phyloP scores from a whole-genome alignment of 805 yeast species.

The Saccharomycopsis schoenii region DNA sequence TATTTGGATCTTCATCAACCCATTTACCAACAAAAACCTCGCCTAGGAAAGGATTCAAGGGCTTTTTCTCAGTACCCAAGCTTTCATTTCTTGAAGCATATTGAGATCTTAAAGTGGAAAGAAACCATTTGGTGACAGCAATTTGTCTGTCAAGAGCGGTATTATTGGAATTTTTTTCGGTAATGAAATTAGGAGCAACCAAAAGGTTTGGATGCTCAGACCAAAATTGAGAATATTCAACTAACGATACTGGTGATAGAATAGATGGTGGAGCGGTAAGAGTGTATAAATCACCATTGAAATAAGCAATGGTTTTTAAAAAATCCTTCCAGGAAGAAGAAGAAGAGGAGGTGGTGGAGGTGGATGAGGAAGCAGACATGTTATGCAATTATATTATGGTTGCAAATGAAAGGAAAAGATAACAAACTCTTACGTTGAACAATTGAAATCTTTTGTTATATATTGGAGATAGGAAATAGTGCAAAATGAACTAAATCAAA shows the following conservation, averaged over 20 bases:
- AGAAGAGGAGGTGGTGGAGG: background rate
- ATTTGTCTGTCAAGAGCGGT: slow-evolving; percentile 58
- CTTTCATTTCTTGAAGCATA: slow-evolving; percentile 87
- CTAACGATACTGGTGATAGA: slow-evolving; percentile 77
- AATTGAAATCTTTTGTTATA: background rate
- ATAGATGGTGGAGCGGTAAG: slow-evolving; percentile 97
- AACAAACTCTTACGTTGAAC: background rate
- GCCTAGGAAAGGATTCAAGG: slow-evolving; percentile 92
- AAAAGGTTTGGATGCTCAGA: slow-evolving; percentile 83
- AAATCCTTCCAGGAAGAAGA: slow-evolving; percentile 82
- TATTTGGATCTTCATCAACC: slow-evolving; percentile 45
- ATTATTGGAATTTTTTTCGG: slow-evolving; percentile 28
- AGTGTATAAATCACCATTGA: slow-evolving; percentile 87
- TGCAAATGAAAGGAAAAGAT: no score
- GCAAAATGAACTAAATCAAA: no score
- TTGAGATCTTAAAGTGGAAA: slow-evolving; percentile 85
- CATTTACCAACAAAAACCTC: slow-evolving; percentile 90
- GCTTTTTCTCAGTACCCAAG: slow-evolving; percentile 94
- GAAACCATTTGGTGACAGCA: slow-evolving; percentile 84
- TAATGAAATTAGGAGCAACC: slow-evolving; percentile 54
- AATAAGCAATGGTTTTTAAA: slow-evolving; percentile 81
- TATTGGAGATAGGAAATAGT: background rate
- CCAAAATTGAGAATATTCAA: slow-evolving; percentile 94
- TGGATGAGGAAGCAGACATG: background rate
- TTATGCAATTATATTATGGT: background rate